Conservation (phyloP, 306 rosid genomes). For the Elaeagnus macrophylla region DNA sequence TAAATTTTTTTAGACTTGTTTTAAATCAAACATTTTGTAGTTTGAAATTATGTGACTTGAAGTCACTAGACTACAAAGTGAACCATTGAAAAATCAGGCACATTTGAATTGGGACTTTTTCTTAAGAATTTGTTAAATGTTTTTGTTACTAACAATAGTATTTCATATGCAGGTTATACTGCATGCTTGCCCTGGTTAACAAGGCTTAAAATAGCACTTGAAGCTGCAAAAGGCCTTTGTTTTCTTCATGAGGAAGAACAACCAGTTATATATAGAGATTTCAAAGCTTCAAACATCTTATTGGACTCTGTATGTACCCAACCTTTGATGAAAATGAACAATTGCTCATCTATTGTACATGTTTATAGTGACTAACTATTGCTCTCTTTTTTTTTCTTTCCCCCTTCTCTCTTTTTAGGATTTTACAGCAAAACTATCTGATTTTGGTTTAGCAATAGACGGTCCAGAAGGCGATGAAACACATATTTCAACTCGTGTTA, state of each 20-base stretch:
- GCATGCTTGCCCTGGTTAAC: conserved; percentile 85
- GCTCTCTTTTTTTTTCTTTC: neutral
- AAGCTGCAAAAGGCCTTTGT: conserved; percentile 80
- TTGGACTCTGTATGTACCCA: conserved; percentile 44
- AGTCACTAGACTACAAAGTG: no score
- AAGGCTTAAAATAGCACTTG: conserved; percentile 75
- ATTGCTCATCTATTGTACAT: neutral
- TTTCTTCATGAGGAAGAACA: conserved; percentile 82
- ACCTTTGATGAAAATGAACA: neutral
- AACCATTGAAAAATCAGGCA: no score
- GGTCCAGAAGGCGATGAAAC: conserved; percentile 69
- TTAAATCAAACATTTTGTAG: no score
- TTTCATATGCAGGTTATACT: conserved; percentile 43
- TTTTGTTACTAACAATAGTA: no score
- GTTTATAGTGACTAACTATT: neutral
- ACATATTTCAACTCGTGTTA: conserved; percentile 50
- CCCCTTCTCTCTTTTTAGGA: conserved; percentile 35
- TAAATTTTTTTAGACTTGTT: no score
- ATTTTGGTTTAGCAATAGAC: conserved; percentile 83
- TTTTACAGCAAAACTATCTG: conserved; percentile 71
- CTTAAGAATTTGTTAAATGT: no score
- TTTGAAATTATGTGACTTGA: no score
- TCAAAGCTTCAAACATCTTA: conserved; percentile 79
- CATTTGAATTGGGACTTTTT: no score
- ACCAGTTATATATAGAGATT: conserved; percentile 78